phyloP scores from a whole-genome alignment of 2,329 filamentous ascomycete species.

The Bipolaris victoriae region DNA sequence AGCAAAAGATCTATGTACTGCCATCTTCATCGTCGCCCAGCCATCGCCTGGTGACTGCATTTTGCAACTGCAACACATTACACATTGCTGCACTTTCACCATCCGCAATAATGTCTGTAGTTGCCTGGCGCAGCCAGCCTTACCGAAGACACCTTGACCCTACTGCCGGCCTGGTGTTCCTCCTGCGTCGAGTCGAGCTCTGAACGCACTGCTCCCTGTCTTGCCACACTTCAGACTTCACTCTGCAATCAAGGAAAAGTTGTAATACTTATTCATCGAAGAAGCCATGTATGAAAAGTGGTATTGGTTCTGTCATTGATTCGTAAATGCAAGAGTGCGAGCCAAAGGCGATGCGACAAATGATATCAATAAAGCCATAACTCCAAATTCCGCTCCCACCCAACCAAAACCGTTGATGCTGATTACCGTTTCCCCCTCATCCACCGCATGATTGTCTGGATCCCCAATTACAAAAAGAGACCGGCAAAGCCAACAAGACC shows the following conservation, averaged over 20 bases:
- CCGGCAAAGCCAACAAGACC: constrained; percentile 4
- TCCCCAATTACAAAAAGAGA: background rate
- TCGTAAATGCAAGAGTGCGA: background rate
- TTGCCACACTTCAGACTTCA: too few species aligned
- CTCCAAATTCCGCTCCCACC: background rate
- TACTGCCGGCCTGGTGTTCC: background rate
- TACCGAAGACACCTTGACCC: background rate
- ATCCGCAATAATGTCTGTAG: background rate
- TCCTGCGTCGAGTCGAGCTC: too few species aligned
- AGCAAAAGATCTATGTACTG: background rate
- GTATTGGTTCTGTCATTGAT: background rate
- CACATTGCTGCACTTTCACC: too few species aligned
- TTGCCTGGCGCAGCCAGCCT: background rate
- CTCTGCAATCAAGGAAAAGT: too few species aligned
- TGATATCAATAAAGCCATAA: background rate
- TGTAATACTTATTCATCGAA: too few species aligned
- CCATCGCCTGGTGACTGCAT: background rate
- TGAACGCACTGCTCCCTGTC: too few species aligned
- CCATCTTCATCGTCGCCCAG: background rate
- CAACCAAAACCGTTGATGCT: background rate
- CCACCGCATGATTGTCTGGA: background rate
- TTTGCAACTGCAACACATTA: too few species aligned
- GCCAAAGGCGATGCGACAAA: background rate
- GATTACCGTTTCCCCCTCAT: background rate
- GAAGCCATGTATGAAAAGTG: background rate